phyloP scores from a whole-genome alignment of 768 basidiomycete species.

The Dentipellis fragilis region DNA sequence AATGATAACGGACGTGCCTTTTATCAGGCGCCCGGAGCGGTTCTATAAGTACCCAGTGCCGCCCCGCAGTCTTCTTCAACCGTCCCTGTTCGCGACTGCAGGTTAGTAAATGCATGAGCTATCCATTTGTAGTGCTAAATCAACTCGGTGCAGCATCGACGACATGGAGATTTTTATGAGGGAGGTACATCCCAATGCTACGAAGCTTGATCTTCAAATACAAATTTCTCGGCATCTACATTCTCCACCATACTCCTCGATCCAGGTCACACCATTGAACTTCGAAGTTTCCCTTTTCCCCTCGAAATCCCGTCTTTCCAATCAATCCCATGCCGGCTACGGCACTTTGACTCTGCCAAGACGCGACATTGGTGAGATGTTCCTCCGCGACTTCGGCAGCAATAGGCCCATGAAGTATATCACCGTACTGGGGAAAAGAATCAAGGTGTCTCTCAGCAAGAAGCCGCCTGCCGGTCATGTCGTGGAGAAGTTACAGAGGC shows the following conservation, averaged over 20 bases:
- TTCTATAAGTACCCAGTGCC: too few species aligned
- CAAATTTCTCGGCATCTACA: conserved; percentile 39
- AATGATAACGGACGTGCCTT: too few species aligned
- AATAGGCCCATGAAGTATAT: conserved; percentile 14
- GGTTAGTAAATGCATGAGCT: background rate
- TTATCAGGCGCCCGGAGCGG: too few species aligned
- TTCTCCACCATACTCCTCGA: conserved; percentile 24
- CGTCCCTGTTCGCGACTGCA: background rate
- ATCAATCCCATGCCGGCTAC: conserved; percentile 27
- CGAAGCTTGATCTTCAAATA: conserved; percentile 12
- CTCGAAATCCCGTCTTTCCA: conserved; percentile 19
- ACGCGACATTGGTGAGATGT: conserved; percentile 26
- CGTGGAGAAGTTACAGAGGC: conserved; percentile 5
- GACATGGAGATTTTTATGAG: conserved; percentile 26
- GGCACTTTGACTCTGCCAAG: conserved; percentile 41
- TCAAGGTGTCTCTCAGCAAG: conserved; percentile 18
- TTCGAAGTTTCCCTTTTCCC: conserved; percentile 43
- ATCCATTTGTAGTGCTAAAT: background rate
- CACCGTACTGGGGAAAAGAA: conserved; percentile 21
- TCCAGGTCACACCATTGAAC: conserved; percentile 29
- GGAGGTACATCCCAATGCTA: conserved; percentile 15
- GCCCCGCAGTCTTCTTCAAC: too few species aligned
- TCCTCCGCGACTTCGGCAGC: conserved; percentile 34
- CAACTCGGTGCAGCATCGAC: background rate
- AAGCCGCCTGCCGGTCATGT: conserved; percentile 16